Percentiles rank a stretch among this genome's conserved stretches.
These are phyloP conservation scores for Ganoderma sp. DNA, from an alignment of 1,284 basidiomycete species.

Conservation along the genomic window DNA sequence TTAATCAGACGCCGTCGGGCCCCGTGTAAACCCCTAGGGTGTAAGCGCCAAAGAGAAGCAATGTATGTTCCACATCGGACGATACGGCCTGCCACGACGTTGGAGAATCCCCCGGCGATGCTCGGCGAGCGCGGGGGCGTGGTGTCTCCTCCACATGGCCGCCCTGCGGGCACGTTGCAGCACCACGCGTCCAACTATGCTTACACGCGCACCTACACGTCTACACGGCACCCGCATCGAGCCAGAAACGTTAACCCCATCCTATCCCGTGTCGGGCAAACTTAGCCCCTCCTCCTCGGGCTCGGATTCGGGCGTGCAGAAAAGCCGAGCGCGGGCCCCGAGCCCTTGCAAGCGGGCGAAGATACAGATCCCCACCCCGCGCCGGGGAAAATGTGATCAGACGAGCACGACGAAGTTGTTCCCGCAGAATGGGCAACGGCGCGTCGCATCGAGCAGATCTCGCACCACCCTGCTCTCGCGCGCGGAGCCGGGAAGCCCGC, in stretches of 20 bases:
- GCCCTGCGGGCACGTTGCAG: slow-evolving; percentile 16
- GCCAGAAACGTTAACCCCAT: neutral
- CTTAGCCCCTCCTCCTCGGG: too few relatives aligned
- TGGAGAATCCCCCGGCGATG: neutral
- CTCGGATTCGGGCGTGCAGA: neutral
- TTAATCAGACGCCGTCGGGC: slow-evolving; percentile 11
- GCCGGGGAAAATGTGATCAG: slow-evolving; percentile 26
- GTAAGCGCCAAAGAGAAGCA: slow-evolving; percentile 21
- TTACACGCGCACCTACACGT: slow-evolving; percentile 25
- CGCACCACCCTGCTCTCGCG: slow-evolving; percentile 67
- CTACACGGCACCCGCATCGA: slow-evolving; percentile 14
- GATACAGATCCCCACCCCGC: slow-evolving; percentile 16
- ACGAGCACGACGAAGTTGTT: slow-evolving; percentile 63
- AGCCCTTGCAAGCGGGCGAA: neutral
- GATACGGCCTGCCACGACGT: neutral
- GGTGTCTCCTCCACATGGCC: slow-evolving; percentile 12
- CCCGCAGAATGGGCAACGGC: slow-evolving; percentile 70
- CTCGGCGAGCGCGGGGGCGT: neutral
- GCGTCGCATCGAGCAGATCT: slow-evolving; percentile 66
- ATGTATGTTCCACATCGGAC: neutral
- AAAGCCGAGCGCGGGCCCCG: neutral
- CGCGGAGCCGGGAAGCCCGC: slow-evolving; percentile 46
- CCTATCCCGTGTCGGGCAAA: neutral
- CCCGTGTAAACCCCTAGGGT: neutral
- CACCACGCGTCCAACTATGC: slow-evolving; percentile 17